phyloP scores from a whole-genome alignment of 768 basidiomycete species.

The Suillus alpinus region DNA sequence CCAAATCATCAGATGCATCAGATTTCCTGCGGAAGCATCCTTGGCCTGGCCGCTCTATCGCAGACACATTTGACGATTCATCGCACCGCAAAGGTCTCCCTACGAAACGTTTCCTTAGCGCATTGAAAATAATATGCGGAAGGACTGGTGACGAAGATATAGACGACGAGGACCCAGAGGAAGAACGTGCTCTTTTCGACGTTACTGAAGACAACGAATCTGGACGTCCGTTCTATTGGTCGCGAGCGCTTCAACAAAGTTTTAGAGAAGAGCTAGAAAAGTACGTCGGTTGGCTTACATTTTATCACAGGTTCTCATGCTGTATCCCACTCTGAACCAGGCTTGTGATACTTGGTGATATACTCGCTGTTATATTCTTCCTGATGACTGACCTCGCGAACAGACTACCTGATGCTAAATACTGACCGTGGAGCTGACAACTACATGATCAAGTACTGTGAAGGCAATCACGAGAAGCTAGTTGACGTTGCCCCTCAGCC shows the following conservation, averaged over 20 bases:
- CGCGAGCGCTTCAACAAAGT: slow-evolving; percentile 67
- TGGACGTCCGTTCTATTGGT: slow-evolving; percentile 79
- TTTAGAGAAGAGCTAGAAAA: slow-evolving; percentile 90
- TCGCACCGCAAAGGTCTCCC: slow-evolving; percentile 70
- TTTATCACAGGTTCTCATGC: slow-evolving; percentile 9
- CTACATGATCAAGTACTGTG: slow-evolving; percentile 91
- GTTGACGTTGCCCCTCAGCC: slow-evolving; percentile 79
- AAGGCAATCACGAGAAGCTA: slow-evolving; percentile 75
- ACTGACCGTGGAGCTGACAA: slow-evolving; percentile 86
- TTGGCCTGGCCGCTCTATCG: slow-evolving; percentile 81
- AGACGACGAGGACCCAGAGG: slow-evolving; percentile 72
- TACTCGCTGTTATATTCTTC: neutral
- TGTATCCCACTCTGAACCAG: slow-evolving; percentile 33
- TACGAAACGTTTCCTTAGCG: slow-evolving; percentile 64
- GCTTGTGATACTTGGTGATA: slow-evolving; percentile 76
- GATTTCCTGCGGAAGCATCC: slow-evolving; percentile 85
- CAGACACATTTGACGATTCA: slow-evolving; percentile 85
- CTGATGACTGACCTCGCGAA: slow-evolving; percentile 3
- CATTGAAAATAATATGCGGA: slow-evolving; percentile 81
- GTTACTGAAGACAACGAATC: slow-evolving; percentile 55
- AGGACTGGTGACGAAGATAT: slow-evolving; percentile 75
- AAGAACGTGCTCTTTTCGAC: slow-evolving; percentile 68
- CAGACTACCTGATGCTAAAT: slow-evolving; percentile 91
- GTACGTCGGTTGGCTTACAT: slow-evolving; percentile 36
- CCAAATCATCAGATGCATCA: slow-evolving; percentile 60